Percentiles rank a stretch among this genome's conserved stretches.
Evolutionary conservation across 2,329 filamentous ascomycete species (phyloP).

Genomic region (Stemphylium lycopersici): DNA sequence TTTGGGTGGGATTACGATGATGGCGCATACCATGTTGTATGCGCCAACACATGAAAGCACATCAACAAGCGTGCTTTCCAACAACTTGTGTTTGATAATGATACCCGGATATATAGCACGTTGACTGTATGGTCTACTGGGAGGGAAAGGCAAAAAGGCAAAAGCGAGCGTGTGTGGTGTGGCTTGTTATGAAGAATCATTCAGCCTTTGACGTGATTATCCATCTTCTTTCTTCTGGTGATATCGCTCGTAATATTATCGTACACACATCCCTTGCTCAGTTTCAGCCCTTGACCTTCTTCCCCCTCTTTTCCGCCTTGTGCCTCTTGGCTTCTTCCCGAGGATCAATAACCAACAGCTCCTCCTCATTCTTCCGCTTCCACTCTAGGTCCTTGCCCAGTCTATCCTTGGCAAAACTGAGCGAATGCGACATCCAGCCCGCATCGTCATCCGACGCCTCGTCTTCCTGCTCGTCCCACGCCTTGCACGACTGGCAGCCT

Average conservation of each 20-base stretch:
- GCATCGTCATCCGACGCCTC: conserved; percentile 63
- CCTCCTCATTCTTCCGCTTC: conserved; percentile 88
- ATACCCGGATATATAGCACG: not conserved
- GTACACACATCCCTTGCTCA: no score
- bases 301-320: conserved; percentile 58
- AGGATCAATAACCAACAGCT: conserved; percentile 91
- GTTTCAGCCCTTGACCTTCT: conserved; percentile 1
- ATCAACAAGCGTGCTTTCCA: not conserved
- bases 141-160: conserved; percentile 25
- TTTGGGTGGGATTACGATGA: not conserved
- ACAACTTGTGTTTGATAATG: not conserved
- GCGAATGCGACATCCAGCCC: conserved; percentile 84
- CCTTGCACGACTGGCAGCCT: conserved; percentile 88
- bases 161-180: no score
- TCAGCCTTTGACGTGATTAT: no score
- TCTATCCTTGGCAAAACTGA: conserved; percentile 87
- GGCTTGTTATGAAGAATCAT: no score
- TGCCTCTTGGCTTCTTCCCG: conserved; percentile 79
- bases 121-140: not conserved
- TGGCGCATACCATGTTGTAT: not conserved
- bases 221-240: no score
- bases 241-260: no score
- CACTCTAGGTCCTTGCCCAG: conserved; percentile 90
- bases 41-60: not conserved
- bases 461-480: conserved; percentile 77